Evolutionary conservation across 306 rosid species (phyloP), one percentile per base, ranked within the genome.

Genomic region (Citrullus amarus): DNA sequence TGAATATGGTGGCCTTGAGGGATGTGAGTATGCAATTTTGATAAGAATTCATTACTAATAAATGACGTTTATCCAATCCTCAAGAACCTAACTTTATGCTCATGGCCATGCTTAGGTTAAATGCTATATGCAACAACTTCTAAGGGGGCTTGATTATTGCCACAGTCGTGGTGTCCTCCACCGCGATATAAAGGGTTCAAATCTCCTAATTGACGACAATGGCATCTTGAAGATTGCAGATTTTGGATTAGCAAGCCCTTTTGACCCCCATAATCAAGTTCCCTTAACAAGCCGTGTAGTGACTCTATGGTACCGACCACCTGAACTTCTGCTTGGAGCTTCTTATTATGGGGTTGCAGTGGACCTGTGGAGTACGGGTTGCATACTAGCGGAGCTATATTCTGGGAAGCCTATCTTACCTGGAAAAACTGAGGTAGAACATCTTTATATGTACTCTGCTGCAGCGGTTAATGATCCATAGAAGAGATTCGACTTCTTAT

Each of bases 151-250:
- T 79, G 84, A 92, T 72, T 92, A 94, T 86, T 94, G 97, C 81
- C 98, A 94, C 81, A 87, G 89, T 62, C 91, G 78, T 16, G 98
- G 98, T 79, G 86, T 94, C 77, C 85, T 94, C 89, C 98, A 94
- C 71, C 98, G 98, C 50, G 98, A 94, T 86, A 94, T 94, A 88
- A 94, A 94, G 91, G 97, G 98, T 44, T 90, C 98, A 72, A 94
- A 94, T 88, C 98, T 94, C 82, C 96, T 94, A 39, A 76, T 94
- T 55, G 92, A 92, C 82, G 83, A 90, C 57, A 85, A 81, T 78
- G 98, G 98, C 77, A 76, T 84, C 83, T 87, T 94, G 84, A 94
- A 94, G 88, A 94, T 94, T 76, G 97, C 97, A 46, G 98, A 94
- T 88, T 92, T 94, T 85, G 98, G 98, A 72, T 82, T 94, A 87